A percentile compares a stretch with the other conserved stretches of the same genome.
phyloP scores from a whole-genome alignment of 2,329 filamentous ascomycete species.

The Rhexocercosporidium sp. region DNA sequence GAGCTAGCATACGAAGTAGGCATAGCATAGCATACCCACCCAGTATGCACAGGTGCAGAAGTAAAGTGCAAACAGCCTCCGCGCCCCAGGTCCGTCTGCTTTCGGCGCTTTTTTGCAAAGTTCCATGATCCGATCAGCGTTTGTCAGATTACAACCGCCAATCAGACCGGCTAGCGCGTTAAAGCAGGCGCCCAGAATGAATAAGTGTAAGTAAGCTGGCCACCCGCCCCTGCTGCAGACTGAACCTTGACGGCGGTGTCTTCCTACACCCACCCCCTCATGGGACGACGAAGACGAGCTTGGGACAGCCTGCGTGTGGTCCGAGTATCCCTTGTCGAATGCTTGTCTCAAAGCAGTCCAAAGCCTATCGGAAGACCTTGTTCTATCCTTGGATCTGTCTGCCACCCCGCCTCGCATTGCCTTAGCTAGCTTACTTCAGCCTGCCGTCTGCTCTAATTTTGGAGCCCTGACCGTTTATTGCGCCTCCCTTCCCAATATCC shows the following conservation, averaged over 20 bases:
- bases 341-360: background rate
- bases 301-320: background rate
- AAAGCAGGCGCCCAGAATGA: constrained; percentile 2
- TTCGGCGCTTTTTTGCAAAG: background rate
- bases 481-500: constrained; percentile 27
- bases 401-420: background rate
- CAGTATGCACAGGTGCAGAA: constrained; percentile 1
- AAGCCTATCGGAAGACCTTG: background rate
- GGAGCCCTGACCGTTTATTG: constrained; percentile 22
- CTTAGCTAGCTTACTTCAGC: constrained; percentile 1
- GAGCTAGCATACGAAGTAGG: constrained; percentile 4
- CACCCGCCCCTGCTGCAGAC: background rate
- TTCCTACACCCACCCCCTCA: background rate
- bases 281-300: too few relatives aligned
- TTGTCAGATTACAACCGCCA: background rate
- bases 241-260: constrained; percentile 6
- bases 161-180: background rate
- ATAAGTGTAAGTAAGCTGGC: constrained; percentile 1
- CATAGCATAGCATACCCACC: too few relatives aligned
- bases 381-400: background rate
- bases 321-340: constrained; percentile 1
- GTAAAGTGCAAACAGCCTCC: background rate
- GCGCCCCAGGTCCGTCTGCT: background rate
- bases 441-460: constrained; percentile 28
- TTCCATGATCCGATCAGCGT: constrained; percentile 1